phyloP scores from a whole-genome alignment of 805 yeast genomes.

The Candida nonsorbophila region DNA sequence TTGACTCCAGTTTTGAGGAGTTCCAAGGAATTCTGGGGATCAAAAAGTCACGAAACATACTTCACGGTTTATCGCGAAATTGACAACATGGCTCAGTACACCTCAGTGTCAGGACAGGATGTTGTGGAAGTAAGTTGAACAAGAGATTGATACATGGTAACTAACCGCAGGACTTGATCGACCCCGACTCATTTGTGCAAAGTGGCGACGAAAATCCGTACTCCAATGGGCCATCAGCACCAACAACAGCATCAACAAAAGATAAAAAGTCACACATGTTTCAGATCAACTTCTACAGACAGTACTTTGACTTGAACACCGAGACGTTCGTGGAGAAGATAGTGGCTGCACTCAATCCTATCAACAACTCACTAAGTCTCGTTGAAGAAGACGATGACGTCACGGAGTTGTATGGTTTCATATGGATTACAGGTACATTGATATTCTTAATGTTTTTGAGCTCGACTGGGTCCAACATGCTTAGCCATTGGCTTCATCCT shows the following conservation, averaged over 20 bases:
- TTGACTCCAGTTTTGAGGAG: too few species aligned
- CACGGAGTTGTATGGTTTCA: conserved; percentile 76
- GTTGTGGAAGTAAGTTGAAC: too few species aligned
- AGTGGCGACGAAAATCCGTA: background rate
- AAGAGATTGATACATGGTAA: too few species aligned
- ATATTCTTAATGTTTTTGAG: conserved; percentile 71
- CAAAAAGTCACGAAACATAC: too few species aligned
- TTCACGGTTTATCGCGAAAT: too few species aligned
- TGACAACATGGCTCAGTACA: too few species aligned
- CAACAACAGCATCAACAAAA: conserved; percentile 1
- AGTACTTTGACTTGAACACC: conserved; percentile 67
- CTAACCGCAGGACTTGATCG: too few species aligned
- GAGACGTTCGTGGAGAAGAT: conserved; percentile 54
- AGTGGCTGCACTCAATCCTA: conserved; percentile 53
- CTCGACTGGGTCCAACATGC: conserved; percentile 60
- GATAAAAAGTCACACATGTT: conserved; percentile 36
- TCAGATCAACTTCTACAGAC: conserved; percentile 54
- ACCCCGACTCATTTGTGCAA: too few species aligned
- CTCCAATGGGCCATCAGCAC: background rate
- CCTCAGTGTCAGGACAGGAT: too few species aligned
- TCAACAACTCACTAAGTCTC: conserved; percentile 11
- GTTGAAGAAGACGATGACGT: conserved; percentile 36
- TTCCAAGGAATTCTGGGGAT: too few species aligned
- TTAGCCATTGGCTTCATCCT: conserved; percentile 51
- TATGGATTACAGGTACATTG: conserved; percentile 87